Conservation (phyloP, 1,284 basidiomycete species). For the Irpex sp. region DNA sequence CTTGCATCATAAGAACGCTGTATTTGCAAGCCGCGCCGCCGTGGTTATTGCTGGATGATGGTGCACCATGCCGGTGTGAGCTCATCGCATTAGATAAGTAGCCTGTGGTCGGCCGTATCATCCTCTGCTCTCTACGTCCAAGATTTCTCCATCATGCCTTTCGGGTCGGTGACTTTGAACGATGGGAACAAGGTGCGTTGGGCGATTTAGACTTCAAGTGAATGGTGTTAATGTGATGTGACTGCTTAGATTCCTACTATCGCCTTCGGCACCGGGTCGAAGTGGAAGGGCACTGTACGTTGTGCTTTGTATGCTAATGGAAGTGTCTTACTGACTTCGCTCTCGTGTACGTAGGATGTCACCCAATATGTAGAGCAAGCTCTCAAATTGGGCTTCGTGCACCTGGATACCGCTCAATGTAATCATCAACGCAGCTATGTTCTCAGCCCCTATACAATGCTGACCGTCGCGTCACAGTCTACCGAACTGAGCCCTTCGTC, state of each 20-base stretch:
- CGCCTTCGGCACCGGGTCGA: slow-evolving; percentile 30
- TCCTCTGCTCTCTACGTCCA: background rate
- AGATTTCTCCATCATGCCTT: slow-evolving; percentile 22
- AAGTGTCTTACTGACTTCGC: background rate
- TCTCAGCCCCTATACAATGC: background rate
- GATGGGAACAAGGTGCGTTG: slow-evolving; percentile 26
- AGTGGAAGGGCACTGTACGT: slow-evolving; percentile 30
- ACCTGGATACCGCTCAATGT: slow-evolving; percentile 33
- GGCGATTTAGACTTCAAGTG: background rate
- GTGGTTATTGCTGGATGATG: background rate
- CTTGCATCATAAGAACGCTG: background rate
- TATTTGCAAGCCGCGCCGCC: background rate
- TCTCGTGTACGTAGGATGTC: slow-evolving; percentile 24
- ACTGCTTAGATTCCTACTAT: slow-evolving; percentile 26
- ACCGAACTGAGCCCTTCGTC: slow-evolving; percentile 38
- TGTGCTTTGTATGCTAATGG: background rate
- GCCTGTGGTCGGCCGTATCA: background rate
- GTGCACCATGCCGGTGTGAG: background rate
- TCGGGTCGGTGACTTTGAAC: slow-evolving; percentile 26
- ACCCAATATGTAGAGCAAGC: slow-evolving; percentile 32
- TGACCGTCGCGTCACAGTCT: slow-evolving; percentile 23
- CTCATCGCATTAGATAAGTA: background rate
- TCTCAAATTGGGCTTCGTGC: slow-evolving; percentile 31
- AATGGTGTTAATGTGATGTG: background rate
- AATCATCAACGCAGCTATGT: background rate